phyloP scores from a whole-genome alignment of 306 rosid genomes.

The Canavalia ensiformis region DNA sequence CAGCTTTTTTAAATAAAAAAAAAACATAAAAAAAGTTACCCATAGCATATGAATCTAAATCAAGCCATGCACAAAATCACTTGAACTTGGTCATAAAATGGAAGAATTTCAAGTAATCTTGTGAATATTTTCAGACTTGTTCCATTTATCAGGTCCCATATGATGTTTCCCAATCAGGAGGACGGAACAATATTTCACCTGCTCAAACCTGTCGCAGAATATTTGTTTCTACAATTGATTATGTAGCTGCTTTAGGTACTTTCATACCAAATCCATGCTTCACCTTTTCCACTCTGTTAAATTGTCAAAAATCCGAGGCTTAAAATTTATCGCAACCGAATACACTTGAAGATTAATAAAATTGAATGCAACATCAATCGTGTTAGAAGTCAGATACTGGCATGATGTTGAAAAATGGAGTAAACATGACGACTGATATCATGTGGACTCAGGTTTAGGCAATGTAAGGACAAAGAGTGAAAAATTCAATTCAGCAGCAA shows the following conservation, averaged over 20 bases:
- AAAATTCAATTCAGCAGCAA: neutral
- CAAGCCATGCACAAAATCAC: slow-evolving; percentile 38
- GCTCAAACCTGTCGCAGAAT: slow-evolving; percentile 28
- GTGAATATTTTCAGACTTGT: slow-evolving; percentile 32
- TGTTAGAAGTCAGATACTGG: neutral
- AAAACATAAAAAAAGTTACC: neutral
- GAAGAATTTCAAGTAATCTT: slow-evolving; percentile 32
- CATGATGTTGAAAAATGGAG: neutral
- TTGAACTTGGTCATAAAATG: slow-evolving; percentile 1
- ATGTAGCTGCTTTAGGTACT: slow-evolving; percentile 66
- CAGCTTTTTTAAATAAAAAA: slow-evolving; percentile 17
- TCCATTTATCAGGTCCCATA: slow-evolving; percentile 21
- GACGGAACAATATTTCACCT: slow-evolving; percentile 37
- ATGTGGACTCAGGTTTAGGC: neutral
- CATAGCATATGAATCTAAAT: slow-evolving; percentile 40
- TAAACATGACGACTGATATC: neutral
- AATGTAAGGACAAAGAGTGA: neutral
- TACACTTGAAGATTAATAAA: slow-evolving; percentile 27
- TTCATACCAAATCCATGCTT: slow-evolving; percentile 97
- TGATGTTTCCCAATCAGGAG: slow-evolving; percentile 32
- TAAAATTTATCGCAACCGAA: neutral
- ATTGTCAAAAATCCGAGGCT: slow-evolving; percentile 26
- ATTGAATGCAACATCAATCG: slow-evolving; percentile 9
- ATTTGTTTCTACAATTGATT: slow-evolving; percentile 33
- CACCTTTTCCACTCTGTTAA: slow-evolving; percentile 85